Evolutionary conservation across 805 yeast species (phyloP).

Genomic region (Saturnispora saitoi): DNA sequence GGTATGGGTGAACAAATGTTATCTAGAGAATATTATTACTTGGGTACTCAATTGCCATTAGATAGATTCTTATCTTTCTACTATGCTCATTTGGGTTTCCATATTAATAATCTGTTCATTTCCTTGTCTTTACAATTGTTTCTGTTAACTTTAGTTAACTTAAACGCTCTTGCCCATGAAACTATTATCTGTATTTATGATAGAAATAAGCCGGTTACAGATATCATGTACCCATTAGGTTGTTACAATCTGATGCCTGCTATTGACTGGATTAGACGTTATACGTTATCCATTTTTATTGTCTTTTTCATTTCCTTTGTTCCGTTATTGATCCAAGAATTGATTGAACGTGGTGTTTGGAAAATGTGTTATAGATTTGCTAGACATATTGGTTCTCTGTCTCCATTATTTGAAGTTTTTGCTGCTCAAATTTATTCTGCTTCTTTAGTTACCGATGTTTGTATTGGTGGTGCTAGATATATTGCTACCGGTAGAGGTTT

Average conservation of each 20-base stretch:
- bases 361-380: constrained; percentile 61
- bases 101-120: constrained; percentile 70
- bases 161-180: constrained; percentile 68
- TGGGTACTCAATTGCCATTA: constrained; percentile 72
- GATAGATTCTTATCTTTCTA: constrained; percentile 77
- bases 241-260: constrained; percentile 70
- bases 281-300: constrained; percentile 70
- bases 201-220: constrained; percentile 58
- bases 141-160: constrained; percentile 59
- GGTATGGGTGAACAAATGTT: constrained; percentile 91
- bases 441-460: constrained; percentile 59
- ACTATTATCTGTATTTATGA: constrained; percentile 60
- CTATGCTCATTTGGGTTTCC: constrained; percentile 85
- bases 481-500: constrained; percentile 83
- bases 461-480: constrained; percentile 82
- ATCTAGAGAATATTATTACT: constrained; percentile 73
- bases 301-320: constrained; percentile 74
- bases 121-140: constrained; percentile 67
- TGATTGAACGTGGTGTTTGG: constrained; percentile 76
- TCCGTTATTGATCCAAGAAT: constrained; percentile 71
- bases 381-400: constrained; percentile 60
- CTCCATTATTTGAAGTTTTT: constrained; percentile 78
- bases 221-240: constrained; percentile 55
- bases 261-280: constrained; percentile 75
- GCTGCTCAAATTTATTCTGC: constrained; percentile 73